Evolutionary conservation across 768 basidiomycete genomes (phyloP), one percentile per base, ranked within the genome.

Genomic region (Cyclocybe aegerita): DNA sequence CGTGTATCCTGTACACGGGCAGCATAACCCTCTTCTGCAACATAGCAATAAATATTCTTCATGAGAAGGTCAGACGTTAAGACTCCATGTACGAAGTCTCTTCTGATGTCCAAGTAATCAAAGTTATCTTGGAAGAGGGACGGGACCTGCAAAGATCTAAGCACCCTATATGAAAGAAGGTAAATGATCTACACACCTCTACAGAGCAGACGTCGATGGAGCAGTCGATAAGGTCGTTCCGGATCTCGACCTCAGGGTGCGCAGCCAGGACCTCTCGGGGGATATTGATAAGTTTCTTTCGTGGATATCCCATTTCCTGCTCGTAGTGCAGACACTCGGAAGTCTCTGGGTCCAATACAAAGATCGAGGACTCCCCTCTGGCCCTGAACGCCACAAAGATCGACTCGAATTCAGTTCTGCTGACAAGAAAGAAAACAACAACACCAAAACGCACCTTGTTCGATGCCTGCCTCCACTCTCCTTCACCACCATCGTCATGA

Each of bases 41-140:
- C 78, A 60, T 94, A 91, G 57, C 93, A 93, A 62, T 92, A 83
- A 45, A 98, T 95, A 54, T 85, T 94, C 70, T 97, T 97, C 79
- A 92, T 93, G 38, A 98, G 78, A 33, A 98, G 68, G 67, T 99
- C 97, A 10, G 93, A 95, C 0, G 92, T 96, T 56, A 99, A 77
- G 41, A 99, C 81, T 12, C 96, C 96, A 62, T 91, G 90, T 11
- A 98, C 89, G 61, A 99, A 97, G 69, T 98, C 93, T 57, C 83
- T 77, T 50, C 94, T 84, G 53, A 98, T 80, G 69, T 95, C 93
- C 10, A 85, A 83, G 62, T 95, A 98, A 70, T 98, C 97, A 62
- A 99, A 99, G 70, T 98, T 98, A 71, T 98, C 97, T 65, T 95
- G 93, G 72, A 98, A 99, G 4, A 98, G 66, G 1, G 95, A 95